A percentile compares a stretch with the other conserved stretches of the same genome.
phyloP scores from a whole-genome alignment of 2,329 filamentous ascomycete species.

The Pestalotiopsis sp. region DNA sequence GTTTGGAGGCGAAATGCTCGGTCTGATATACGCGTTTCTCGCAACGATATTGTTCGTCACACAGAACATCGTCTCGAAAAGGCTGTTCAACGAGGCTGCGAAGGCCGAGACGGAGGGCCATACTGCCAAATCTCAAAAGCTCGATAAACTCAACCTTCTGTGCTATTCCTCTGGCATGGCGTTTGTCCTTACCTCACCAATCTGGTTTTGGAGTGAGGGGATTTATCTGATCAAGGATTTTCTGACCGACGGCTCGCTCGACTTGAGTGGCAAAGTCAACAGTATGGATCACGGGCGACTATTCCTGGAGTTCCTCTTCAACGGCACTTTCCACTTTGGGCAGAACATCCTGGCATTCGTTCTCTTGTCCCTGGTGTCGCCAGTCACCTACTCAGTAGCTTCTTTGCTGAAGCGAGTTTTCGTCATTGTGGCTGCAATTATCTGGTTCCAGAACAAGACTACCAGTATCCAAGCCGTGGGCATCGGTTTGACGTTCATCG shows the following conservation, averaged over 20 bases:
- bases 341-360: slow-evolving; percentile 96
- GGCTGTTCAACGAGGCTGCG: slow-evolving; percentile 92
- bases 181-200: slow-evolving; percentile 82
- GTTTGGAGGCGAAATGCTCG: slow-evolving; percentile 84
- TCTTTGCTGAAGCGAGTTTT: slow-evolving; percentile 97
- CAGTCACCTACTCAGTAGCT: slow-evolving; percentile 95
- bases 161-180: slow-evolving; percentile 97
- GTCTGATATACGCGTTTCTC: slow-evolving; percentile 85
- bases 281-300: slow-evolving; percentile 76
- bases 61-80: slow-evolving; percentile 98
- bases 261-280: slow-evolving; percentile 60
- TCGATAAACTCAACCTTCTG: slow-evolving; percentile 94
- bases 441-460: slow-evolving; percentile 94
- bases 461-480: slow-evolving; percentile 81
- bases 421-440: slow-evolving; percentile 89
- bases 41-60: slow-evolving; percentile 96
- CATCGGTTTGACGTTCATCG: slow-evolving; percentile 86
- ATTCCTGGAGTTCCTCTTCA: slow-evolving; percentile 89
- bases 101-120: slow-evolving; percentile 77
- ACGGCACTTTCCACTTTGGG: slow-evolving; percentile 93
- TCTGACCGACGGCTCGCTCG: slow-evolving; percentile 77
- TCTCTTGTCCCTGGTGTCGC: slow-evolving; percentile 88
- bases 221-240: slow-evolving; percentile 77
- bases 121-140: slow-evolving; percentile 69
- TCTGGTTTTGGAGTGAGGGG: slow-evolving; percentile 94